Conservation (phyloP, 2,329 filamentous ascomycete genomes). For the Xylariaceae sp. region DNA sequence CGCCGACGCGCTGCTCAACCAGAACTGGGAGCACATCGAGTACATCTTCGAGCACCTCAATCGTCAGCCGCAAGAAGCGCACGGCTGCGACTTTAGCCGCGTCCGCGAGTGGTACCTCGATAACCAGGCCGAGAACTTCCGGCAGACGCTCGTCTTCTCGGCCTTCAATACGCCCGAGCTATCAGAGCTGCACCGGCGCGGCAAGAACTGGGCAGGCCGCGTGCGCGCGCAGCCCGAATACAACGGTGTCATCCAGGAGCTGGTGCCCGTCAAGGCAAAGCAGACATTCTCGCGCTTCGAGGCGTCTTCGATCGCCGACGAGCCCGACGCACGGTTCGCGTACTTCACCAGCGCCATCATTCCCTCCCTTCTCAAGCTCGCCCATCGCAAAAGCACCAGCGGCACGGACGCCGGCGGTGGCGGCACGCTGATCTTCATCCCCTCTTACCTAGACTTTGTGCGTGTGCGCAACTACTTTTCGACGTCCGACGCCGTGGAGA, state of each 20-base stretch:
- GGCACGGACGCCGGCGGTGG: slow-evolving; percentile 35
- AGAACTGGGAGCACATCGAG: slow-evolving; percentile 97
- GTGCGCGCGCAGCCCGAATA: slow-evolving; percentile 75
- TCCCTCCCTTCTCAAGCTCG: slow-evolving; percentile 73
- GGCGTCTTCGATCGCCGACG: slow-evolving; percentile 69
- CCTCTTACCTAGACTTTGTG: slow-evolving; percentile 94
- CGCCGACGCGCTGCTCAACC: slow-evolving; percentile 91
- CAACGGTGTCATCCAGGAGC: slow-evolving; percentile 73
- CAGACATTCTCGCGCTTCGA: slow-evolving; percentile 93
- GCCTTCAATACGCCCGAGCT: slow-evolving; percentile 90
- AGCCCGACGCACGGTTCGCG: slow-evolving; percentile 88
- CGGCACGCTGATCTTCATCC: slow-evolving; percentile 87
- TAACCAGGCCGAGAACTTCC: slow-evolving; percentile 77
- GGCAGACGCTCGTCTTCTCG: slow-evolving; percentile 84
- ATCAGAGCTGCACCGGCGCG: slow-evolving; percentile 78
- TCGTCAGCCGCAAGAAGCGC: slow-evolving; percentile 83
- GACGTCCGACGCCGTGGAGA: slow-evolving; percentile 64
- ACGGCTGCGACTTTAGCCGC: slow-evolving; percentile 92
- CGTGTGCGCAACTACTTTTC: slow-evolving; percentile 92
- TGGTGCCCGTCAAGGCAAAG: slow-evolving; percentile 70
- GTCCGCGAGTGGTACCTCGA: slow-evolving; percentile 95
- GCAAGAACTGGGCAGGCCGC: slow-evolving; percentile 83
- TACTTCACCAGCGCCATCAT: slow-evolving; percentile 87
- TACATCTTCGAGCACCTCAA: slow-evolving; percentile 93
- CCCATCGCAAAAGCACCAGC: slow-evolving; percentile 32